phyloP scores from a whole-genome alignment of 2,329 filamentous ascomycete genomes.

The Botrytis pseudocinerea region DNA sequence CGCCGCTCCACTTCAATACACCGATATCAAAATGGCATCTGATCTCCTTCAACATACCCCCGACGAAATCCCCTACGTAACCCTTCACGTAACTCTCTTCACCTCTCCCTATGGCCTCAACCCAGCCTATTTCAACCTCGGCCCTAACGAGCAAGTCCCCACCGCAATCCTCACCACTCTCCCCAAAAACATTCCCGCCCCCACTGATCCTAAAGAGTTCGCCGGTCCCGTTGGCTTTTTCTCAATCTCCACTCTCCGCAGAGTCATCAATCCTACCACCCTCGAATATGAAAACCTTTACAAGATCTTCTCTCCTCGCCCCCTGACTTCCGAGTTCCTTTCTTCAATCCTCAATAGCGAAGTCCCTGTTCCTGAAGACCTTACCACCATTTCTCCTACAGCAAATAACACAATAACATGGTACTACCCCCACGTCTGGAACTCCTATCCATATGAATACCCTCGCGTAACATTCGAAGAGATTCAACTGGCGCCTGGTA shows the following conservation, averaged over 20 bases:
- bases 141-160: slow-evolving; percentile 59
- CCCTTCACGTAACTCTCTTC: slow-evolving; percentile 87
- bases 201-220: slow-evolving; percentile 51
- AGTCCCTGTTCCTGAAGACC: slow-evolving; percentile 35
- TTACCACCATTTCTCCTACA: slow-evolving; percentile 30
- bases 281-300: slow-evolving; percentile 57
- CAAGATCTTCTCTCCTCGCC: slow-evolving; percentile 63
- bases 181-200: slow-evolving; percentile 51
- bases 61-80: slow-evolving; percentile 80
- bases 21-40: slow-evolving; percentile 63
- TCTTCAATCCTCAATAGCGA: slow-evolving; percentile 51
- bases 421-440: slow-evolving; percentile 75
- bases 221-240: slow-evolving; percentile 79
- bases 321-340: slow-evolving; percentile 55
- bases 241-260: slow-evolving; percentile 74
- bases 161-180: slow-evolving; percentile 82
- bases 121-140: slow-evolving; percentile 69
- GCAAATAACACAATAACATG: slow-evolving; percentile 66
- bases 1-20: slow-evolving; percentile 80
- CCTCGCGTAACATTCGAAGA: slow-evolving; percentile 88
- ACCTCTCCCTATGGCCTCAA: slow-evolving; percentile 73
- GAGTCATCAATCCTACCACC: slow-evolving; percentile 61
- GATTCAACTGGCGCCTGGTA: slow-evolving; percentile 61
- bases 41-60: slow-evolving; percentile 69
- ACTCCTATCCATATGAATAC: slow-evolving; percentile 82